Base-by-base conservation (phyloP, 2,329 filamentous ascomycete genomes). In the Furcasterigmium furcatum region DNA sequence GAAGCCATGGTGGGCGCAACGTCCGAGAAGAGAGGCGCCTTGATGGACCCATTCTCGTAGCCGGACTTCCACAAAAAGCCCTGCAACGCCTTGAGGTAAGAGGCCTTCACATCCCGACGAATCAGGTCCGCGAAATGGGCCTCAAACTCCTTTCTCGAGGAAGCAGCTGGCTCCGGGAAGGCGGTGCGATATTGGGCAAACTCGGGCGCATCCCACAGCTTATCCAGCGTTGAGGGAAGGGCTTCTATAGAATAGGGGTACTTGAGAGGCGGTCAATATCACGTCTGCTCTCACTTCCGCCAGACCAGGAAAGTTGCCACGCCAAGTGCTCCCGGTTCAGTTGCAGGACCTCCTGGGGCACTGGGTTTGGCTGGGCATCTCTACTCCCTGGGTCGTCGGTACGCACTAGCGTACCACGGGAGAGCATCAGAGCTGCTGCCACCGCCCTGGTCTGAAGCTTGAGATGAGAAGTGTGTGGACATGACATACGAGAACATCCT, bases 1-100 rank as follows among this genome's bases (percentile, higher is more conserved):
- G 68, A 55, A 44, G 71, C 65, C 51, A 91, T 71, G 51, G 77
- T 76, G 9, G 80, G 75, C n/a, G 79, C 70, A 16, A 92, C 88
- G 58, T 94, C 88, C 5, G 77, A 68, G 61, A 90, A 94, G 48
- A 94, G 72, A 9, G 86, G 85, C 21, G 87, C 87, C 50, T 79
- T 77, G 52, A 92, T 77, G 50, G 81, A 74, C 44, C 87, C 87
- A 43, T 76, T 79, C 49, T 74, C 72, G 67, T 92, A 94, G 48
- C 88, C 88, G 32, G 76, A 76, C 57, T 82, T 73, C 88, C 88
- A 94, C 34, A 94, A 76, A 57, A 88, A 83, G 55, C 88, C 86
- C 68, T 94, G 88, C 36, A 92, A 79, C 47, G 80, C 80, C 70
- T 94, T 94, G 52, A 91, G 73, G 64, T 90, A 91, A 35, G 85